Evolutionary conservation across 805 yeast species (phyloP), one percentile per base, ranked within the genome.

Genomic region (Saccharomyces paradoxus): DNA sequence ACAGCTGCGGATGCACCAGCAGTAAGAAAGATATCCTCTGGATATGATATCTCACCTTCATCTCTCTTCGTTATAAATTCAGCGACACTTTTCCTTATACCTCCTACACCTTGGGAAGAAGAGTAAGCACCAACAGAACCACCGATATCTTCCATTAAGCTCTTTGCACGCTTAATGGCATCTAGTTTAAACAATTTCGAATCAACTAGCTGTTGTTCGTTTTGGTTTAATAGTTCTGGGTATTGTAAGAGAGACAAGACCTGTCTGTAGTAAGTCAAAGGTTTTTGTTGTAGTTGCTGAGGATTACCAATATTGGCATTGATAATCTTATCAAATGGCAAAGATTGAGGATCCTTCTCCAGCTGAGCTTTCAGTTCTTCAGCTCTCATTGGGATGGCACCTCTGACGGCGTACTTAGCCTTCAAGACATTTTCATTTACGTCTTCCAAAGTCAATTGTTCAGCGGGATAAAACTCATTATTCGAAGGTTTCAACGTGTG

Each of bases 301-400:
- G 99, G 99, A 69, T 94, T 94, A 30, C 99, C 99, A 58, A 94
- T 94, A 69, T 94, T 94, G 59, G 97, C 94, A 64, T 82, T 84
- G 67, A 95, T 86, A 63, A 94, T 87, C 56, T 80, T 74, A 47
- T 79, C 72, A 67, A 90, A 94, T 0, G 96, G 96, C 59, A 89
- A 74, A 4, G 87, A 81, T 21, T 75, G 76, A 27, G 87, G 84
- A 44, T 80, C 75, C 46, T 73, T 68, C 10, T 70, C 67, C 44
- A 94, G 75, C 60, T 81, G 79, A 9, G 71, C 73, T 55, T 84
- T 77, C 55, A 94, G 74, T 66, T 89, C 87, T 63, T 92, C 98
- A 27, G 99, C 98, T 61, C 89, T 82, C 58, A 86, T 81, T n/a
- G 99, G 98, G 56, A 94, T 87, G 32, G 81, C 78, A 29, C 99